These are phyloP conservation scores for Zanthoxylum bungeanum DNA, from an alignment of 345 rosid species.

Conservation along the genomic window DNA sequence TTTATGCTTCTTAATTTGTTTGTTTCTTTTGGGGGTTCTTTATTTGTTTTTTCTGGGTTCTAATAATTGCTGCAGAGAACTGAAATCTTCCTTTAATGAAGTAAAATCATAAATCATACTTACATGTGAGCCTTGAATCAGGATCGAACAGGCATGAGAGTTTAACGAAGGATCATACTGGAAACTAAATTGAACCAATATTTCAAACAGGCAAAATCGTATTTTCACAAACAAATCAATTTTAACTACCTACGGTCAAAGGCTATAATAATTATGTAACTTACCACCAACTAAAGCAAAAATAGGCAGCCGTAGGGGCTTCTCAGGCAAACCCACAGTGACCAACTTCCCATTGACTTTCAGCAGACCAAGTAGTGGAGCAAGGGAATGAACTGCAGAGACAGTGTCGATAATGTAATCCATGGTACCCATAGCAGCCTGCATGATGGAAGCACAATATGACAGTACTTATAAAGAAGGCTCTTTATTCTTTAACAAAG, in stretches of 20 bases:
- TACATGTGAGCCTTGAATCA: neutral
- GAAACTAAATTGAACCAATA: neutral
- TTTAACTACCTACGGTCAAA: neutral
- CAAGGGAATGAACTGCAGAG: slow-evolving; percentile 75
- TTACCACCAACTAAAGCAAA: slow-evolving; percentile 71
- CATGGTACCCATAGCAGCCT: slow-evolving; percentile 70
- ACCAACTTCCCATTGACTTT: slow-evolving; percentile 74
- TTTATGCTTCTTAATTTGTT: neutral
- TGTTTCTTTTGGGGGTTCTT: neutral
- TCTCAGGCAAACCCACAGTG: slow-evolving; percentile 69
- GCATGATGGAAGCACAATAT: slow-evolving; percentile 14
- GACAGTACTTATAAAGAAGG: neutral
- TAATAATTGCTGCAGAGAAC: neutral
- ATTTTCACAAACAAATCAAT: too few species aligned
- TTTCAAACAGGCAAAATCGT: too few species aligned
- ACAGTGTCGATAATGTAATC: slow-evolving; percentile 86
- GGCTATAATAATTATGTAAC: neutral
- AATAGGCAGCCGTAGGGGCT: slow-evolving; percentile 73
- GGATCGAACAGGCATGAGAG: neutral
- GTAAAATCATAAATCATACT: neutral
- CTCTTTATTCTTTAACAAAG: too few species aligned
- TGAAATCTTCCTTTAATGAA: neutral
- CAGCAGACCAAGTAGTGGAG: slow-evolving; percentile 61
- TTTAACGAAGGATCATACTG: neutral
- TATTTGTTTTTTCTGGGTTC: neutral